These are phyloP conservation scores for Rhizopogon roseolus DNA, from an alignment of 768 basidiomycete genomes.

Conservation along the genomic window DNA sequence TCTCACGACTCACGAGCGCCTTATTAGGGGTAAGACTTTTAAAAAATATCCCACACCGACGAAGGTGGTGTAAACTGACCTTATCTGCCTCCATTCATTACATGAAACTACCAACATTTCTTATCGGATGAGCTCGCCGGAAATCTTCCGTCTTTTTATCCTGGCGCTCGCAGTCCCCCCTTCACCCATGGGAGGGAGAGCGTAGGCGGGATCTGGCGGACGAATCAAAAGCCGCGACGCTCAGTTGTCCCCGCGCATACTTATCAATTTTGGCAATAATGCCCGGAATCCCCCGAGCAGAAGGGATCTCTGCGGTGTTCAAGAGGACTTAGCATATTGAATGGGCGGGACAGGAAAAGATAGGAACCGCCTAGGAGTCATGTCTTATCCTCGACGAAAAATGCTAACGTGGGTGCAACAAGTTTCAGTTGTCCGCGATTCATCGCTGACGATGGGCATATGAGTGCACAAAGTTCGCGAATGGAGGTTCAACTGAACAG, in stretches of 20 bases:
- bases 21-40: no score
- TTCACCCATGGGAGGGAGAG: no score
- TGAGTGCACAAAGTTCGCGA: background rate
- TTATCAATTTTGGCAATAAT: background rate
- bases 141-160: background rate
- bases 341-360: background rate
- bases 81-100: background rate
- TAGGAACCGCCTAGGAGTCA: background rate
- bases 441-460: background rate
- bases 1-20: no score
- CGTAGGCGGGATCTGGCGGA: background rate
- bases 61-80: background rate
- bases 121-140: background rate
- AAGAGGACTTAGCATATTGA: background rate
- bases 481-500: no score
- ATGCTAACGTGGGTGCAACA: background rate
- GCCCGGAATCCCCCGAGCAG: background rate
- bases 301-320: background rate
- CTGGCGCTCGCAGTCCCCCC: no score
- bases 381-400: background rate
- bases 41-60: no score
- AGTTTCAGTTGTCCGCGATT: background rate
- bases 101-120: background rate
- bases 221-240: background rate
- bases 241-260: background rate